Conservation (phyloP, 164 flowering plant genomes). For the Vitis amurensis region DNA sequence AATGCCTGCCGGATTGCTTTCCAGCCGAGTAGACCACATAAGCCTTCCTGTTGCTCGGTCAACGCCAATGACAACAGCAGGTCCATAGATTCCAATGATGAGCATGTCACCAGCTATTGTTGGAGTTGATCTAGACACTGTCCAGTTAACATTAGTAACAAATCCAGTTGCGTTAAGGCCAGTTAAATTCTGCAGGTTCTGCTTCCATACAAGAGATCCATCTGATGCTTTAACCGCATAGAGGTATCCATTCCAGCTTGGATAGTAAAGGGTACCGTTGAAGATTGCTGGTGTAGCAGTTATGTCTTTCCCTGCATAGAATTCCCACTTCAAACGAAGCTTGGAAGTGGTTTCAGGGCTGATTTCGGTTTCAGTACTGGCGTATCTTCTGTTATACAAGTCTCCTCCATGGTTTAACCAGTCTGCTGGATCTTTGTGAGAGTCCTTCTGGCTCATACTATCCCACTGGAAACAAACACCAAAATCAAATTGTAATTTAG, state of each 20-base stretch:
- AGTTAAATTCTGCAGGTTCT: constrained; percentile 23
- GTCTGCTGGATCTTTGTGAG: no score
- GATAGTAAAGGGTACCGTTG: constrained; percentile 32
- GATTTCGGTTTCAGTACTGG: constrained; percentile 23
- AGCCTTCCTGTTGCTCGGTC: no score
- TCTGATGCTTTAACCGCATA: constrained; percentile 32
- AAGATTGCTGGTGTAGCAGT: constrained; percentile 40
- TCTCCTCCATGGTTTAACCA: constrained; percentile 47
- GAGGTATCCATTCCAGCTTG: constrained; percentile 42
- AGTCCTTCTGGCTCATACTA: no score
- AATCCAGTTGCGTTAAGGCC: constrained; percentile 19
- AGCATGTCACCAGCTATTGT: no score
- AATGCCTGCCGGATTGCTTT: no score
- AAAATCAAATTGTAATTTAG: no score
- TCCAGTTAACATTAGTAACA: constrained; percentile 4
- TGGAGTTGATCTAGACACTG: no score
- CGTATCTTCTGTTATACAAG: constrained; percentile 34
- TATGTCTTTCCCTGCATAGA: constrained; percentile 31
- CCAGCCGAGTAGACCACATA: no score
- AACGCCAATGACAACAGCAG: no score
- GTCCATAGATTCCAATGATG: no score
- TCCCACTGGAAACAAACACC: no score
- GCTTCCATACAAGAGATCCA: constrained; percentile 36
- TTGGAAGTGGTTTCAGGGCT: constrained; percentile 29
- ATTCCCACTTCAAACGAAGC: constrained; percentile 33